Evolutionary conservation across 1,284 basidiomycete genomes (phyloP), one percentile per base, ranked within the genome.

Genomic region (Ceraceosorus guamensis): DNA sequence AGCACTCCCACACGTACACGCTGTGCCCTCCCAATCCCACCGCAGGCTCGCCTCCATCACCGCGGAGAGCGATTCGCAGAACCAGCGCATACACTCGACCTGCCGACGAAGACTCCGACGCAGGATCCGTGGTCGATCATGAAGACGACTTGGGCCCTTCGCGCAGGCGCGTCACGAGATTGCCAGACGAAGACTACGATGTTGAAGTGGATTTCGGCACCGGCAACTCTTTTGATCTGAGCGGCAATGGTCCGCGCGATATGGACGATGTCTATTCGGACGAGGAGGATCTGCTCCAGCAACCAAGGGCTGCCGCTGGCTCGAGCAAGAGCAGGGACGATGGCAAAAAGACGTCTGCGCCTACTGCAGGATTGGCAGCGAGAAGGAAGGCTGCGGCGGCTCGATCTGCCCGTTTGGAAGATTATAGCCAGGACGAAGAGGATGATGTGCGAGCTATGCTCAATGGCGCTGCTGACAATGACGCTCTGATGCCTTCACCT

Each of bases 201-300:
- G 57, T 53, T 7, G 8, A 8, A n/a, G 8, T 41, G 37, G 37
- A 41, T n/a, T 41, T 41, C 35, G 53, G 56, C 18, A 62, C 59
- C n/a, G 67, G 66, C 51, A 61, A 60, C 24, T 63, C 65, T 50
- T 65, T 66, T 39, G 59, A 62, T 51, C 56, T 65, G 44, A 65
- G 65, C 43, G 63, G 60, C 37, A 61, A n/a, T n/a, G n/a, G n/a
- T n/a, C n/a, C n/a, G n/a, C n/a, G n/a, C n/a, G n/a, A n/a, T n/a
- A n/a, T 68, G 32, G 67, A 59, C 39, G 63, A 75, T 43, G 52
- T 52, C 3, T 67, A 64, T 13, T 67, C 59, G 4, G 62, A 68
- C 41, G 55, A 63, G 47, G 65, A 66, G 1, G 48, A 53, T 11
- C 39, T 16, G n/a, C n/a, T n/a, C n/a, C n/a, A n/a, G n/a, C n/a